These are phyloP conservation scores for Sclerotinia subarctica DNA, from an alignment of 2,329 filamentous ascomycete genomes.

Conservation along the genomic window DNA sequence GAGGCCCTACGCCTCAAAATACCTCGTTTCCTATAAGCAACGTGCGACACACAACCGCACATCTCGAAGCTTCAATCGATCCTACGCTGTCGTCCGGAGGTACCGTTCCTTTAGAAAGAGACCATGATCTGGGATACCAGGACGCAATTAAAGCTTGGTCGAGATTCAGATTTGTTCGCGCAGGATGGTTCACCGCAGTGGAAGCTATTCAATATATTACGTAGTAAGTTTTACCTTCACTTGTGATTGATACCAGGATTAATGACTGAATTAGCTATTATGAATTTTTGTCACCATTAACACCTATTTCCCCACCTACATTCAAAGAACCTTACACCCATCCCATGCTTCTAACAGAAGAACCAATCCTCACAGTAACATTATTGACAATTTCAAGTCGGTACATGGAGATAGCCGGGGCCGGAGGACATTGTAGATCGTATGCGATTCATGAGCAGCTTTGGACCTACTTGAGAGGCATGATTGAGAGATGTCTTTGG, in stretches of 20 bases:
- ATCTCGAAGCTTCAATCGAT: constrained; percentile 31
- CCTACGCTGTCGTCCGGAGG: constrained; percentile 31
- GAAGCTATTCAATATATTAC: constrained; percentile 93
- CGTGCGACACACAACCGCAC: constrained; percentile 25
- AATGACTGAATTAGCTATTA: constrained; percentile 66
- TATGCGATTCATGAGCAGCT: constrained; percentile 93
- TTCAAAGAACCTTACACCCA: constrained; percentile 82
- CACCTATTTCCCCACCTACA: constrained; percentile 88
- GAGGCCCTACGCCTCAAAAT: constrained; percentile 24
- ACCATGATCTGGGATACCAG: constrained; percentile 54
- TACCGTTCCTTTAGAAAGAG: constrained; percentile 22
- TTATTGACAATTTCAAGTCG: constrained; percentile 88
- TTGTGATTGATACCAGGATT: not conserved
- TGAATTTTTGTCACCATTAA: constrained; percentile 83
- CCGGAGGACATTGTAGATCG: constrained; percentile 77
- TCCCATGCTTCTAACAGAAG: constrained; percentile 75
- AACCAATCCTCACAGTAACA: constrained; percentile 89
- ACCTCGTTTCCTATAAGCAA: constrained; percentile 29
- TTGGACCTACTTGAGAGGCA: constrained; percentile 89
- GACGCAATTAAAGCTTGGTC: constrained; percentile 85
- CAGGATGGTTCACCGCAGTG: constrained; percentile 91
- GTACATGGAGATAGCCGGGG: constrained; percentile 75
- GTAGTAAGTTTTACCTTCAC: constrained; percentile 57
- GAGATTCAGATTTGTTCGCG: constrained; percentile 88
- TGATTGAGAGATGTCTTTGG: constrained; percentile 94